These are phyloP conservation scores for Sphaerostilbella broomeana DNA, from an alignment of 2,329 filamentous ascomycete species.

Conservation along the genomic window DNA sequence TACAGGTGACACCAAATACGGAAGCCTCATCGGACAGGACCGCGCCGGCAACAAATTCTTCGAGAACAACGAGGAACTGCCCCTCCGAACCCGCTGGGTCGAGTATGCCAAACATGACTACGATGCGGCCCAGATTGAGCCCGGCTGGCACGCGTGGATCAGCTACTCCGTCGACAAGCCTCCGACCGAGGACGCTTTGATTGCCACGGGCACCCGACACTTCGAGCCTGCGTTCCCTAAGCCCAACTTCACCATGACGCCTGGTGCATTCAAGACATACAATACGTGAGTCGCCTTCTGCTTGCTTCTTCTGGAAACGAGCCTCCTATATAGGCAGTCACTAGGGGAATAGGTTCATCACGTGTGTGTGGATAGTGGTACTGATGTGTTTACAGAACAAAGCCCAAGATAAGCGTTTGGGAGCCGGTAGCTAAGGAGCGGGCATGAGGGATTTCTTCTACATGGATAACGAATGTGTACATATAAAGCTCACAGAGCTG, in stretches of 20 bases:
- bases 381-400: constrained; percentile 37
- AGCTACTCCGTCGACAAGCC: constrained; percentile 87
- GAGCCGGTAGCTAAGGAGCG: constrained; percentile 37
- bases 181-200: constrained; percentile 66
- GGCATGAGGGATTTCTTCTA: constrained; percentile 19
- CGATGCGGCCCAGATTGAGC: constrained; percentile 80
- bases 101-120: constrained; percentile 88
- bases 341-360: too few relatives aligned
- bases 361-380: too few relatives aligned
- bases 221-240: constrained; percentile 72
- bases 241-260: constrained; percentile 67
- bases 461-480: constrained; percentile 21
- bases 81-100: constrained; percentile 94
- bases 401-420: constrained; percentile 49
- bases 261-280: constrained; percentile 85
- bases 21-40: constrained; percentile 76
- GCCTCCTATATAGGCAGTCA: too few relatives aligned
- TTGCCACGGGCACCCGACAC: constrained; percentile 58
- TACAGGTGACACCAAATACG: constrained; percentile 91
- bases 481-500: constrained; percentile 19
- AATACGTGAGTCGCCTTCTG: constrained; percentile 65
- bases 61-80: constrained; percentile 92
- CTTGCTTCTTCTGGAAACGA: too few relatives aligned
- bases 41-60: constrained; percentile 96
- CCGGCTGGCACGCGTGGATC: constrained; percentile 98